phyloP scores from a whole-genome alignment of 768 basidiomycete genomes.

The Boletus barrowsii region DNA sequence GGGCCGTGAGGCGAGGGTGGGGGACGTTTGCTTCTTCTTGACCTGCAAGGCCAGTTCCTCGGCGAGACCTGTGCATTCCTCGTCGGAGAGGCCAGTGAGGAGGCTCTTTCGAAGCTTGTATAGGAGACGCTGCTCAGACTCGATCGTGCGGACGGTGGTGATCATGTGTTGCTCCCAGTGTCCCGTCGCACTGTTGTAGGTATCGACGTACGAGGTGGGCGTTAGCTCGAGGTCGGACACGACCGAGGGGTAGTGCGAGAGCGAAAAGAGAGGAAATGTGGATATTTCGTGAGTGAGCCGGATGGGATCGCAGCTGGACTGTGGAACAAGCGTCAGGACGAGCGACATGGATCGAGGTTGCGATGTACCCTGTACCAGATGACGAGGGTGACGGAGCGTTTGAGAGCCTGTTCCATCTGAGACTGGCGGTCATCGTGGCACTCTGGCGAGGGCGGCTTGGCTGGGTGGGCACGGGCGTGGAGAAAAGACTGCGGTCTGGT shows the following conservation, averaged over 20 bases:
- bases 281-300: conserved; percentile 55
- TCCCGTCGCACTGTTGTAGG: conserved; percentile 49
- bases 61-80: conserved; percentile 52
- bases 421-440: conserved; percentile 25
- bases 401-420: conserved; percentile 38
- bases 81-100: conserved; percentile 53
- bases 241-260: conserved; percentile 50
- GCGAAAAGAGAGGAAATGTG: conserved; percentile 64
- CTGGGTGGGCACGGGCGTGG: conserved; percentile 4
- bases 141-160: conserved; percentile 55
- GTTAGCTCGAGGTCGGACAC: conserved; percentile 54
- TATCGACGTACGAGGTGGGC: conserved; percentile 54
- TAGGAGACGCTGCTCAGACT: conserved; percentile 57
- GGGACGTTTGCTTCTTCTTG: conserved; percentile 16
- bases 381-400: conserved; percentile 59
- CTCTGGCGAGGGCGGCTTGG: conserved; percentile 13
- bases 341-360: not conserved
- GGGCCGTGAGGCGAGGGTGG: not conserved
- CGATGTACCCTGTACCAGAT: conserved; percentile 63
- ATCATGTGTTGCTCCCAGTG: conserved; percentile 71
- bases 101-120: conserved; percentile 61
- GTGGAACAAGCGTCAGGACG: conserved; percentile 2
- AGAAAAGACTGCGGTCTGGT: conserved; percentile 16
- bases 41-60: conserved; percentile 54
- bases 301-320: conserved; percentile 55